Percentiles rank a stretch among this genome's conserved stretches.
phyloP scores from a whole-genome alignment of 106 monocot species.

The Hemerocallis citrina region DNA sequence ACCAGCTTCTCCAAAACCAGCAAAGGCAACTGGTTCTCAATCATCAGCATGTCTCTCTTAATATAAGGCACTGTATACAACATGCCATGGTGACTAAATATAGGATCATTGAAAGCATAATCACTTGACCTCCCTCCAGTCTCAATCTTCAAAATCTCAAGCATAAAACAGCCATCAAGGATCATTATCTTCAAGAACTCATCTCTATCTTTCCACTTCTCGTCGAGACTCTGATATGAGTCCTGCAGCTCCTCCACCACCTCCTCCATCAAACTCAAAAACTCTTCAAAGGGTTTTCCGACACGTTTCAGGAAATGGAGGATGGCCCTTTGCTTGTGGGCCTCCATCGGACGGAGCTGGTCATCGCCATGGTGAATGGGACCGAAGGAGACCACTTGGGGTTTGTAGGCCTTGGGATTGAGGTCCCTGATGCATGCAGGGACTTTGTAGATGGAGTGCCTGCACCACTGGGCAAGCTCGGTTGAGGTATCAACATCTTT shows the following conservation, averaged over 20 bases:
- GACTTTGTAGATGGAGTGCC: conserved; percentile 46
- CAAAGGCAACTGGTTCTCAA: conserved; percentile 91
- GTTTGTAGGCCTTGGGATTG: conserved; percentile 54
- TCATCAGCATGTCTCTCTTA: conserved; percentile 80
- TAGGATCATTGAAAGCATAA: conserved; percentile 66
- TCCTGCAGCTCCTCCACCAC: conserved; percentile 23
- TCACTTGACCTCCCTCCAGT: conserved; percentile 11
- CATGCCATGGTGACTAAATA: conserved; percentile 84
- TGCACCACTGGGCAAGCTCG: conserved; percentile 30
- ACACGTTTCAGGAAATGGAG: conserved; percentile 52
- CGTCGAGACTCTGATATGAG: conserved; percentile 35
- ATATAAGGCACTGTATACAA: conserved; percentile 56
- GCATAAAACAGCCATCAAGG: conserved; percentile 56
- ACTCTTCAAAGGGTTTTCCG: conserved; percentile 22
- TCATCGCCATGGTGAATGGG: conserved; percentile 50
- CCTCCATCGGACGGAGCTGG: conserved; percentile 48
- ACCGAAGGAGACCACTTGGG: conserved; percentile 61
- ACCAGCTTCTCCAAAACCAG: conserved; percentile 50
- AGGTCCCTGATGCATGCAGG: conserved; percentile 57
- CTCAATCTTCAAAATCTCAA: conserved; percentile 44
- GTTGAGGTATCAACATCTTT: conserved; percentile 5
- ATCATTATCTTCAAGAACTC: conserved; percentile 51
- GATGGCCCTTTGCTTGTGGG: conserved; percentile 62
- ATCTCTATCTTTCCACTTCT: conserved; percentile 21
- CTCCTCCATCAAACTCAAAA: conserved; percentile 32